Evolutionary conservation across 169 alveolate genomes (phyloP), one percentile per base, ranked within the genome.

Genomic region (Besnoitia besnoiti): DNA sequence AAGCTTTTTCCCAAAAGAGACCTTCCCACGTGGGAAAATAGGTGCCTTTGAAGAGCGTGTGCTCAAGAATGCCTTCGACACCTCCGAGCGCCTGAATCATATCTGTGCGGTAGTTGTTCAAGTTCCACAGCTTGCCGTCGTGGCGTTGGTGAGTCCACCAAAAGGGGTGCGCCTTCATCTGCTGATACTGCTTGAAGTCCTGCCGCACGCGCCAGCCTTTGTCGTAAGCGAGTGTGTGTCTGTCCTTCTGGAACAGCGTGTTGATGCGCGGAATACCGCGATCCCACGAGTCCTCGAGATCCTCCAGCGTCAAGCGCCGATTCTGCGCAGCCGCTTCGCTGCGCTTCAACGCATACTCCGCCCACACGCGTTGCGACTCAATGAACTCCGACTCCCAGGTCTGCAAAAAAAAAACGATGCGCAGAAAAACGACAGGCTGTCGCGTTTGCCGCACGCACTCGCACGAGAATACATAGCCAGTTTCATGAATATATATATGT

Each of bases 71-170:
- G 47, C 99, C 99, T 94, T 99, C 99, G 30, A 99, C 99, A 16
- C 99, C 99, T 8, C 99, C 99, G 91, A 99, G 95, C 8, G 99
- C 99, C 95, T 99, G 99, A 85, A 99, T 99, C 99, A 99, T 99
- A 96, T 99, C 99, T 35, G 99, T 99, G 67, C 99, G 96, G 95
- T 99, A 99, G 96, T 99, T 99, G 95, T 99, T 99, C 91, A 99
- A 95, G 95, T 99, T 99, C 99, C 99, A 99, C 88, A 99, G 96
- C 95, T 99, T 99, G 40, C 99, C 99, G 94, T 99, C 99, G 94
- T 99, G 99, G 91, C 99, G 97, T 82, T 98, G 99, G 94, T 99
- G 99, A n/a, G 99, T 99, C 99, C 99, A 99, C 99, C 99, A 99
- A 95, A 99, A 99, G 47, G 99, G 99, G 93, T 99, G 99, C 92